Evolutionary conservation across 352 stramenopile species (phyloP), one percentile per base, ranked within the genome.

Genomic region (Blastocystis sp.): DNA sequence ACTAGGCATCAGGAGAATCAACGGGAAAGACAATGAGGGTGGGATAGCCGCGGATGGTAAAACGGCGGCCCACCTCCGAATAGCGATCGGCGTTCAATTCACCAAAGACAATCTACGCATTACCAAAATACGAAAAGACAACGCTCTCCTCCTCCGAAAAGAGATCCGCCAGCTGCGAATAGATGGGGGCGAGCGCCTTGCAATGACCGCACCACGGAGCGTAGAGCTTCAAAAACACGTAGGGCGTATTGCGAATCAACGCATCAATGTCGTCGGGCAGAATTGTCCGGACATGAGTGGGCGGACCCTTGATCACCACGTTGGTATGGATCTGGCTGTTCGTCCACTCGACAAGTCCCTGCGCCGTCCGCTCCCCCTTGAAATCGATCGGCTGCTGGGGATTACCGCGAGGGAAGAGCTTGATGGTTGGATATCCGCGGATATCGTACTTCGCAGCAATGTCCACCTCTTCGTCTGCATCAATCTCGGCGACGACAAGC

Each of bases 81-180:
- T 88, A 88, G 21, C 45, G 62, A 48, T 88, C 78, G 14, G 94
- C 91, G 89, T 97, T 94, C 90, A 97, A 95, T 93, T 97, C 96
- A 76, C 92, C 94, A 89, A 97, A 95, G 61, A 97, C 88, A 62
- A 97, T 92, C 89, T 76, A 76, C 14, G 48, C n/a, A 21, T 17
- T 52, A 38, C 11, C 23, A 52, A 14, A 2, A 52, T 14, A 2
- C 7, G 23, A 7, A 9, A 56, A 48, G 2, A 56, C 1, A 45
- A 88, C 78, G 53, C 61, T 79, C 21, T 34, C n/a, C 4, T 88
- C 78, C 43, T 88, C 78, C n/a, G 62, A 10, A 45, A 88, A 88
- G 2, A 88, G 21, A 45, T 34, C 23, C 2, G 86, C 84, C 28
- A 90, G 59, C 45, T 90, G 69, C 28, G 65, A 92, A 90, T 94